Evolutionary conservation across 306 rosid species (phyloP), one percentile per base, ranked within the genome.

Genomic region (Neltuma alba): DNA sequence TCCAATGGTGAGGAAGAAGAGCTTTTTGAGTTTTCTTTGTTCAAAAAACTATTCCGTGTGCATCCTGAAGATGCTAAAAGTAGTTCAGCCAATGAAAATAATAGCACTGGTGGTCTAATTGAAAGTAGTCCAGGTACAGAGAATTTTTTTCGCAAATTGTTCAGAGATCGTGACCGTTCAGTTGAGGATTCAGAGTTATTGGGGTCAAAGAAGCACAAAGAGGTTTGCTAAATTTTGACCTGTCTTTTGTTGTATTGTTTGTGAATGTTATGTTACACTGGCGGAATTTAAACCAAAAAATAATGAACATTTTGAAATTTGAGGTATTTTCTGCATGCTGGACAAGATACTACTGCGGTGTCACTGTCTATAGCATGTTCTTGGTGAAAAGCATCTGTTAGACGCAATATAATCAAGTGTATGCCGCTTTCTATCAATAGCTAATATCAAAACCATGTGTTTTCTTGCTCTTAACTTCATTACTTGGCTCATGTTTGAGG

Each of bases 71-170:
- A 92, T 70, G 87, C 84, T 63, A 91, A 94, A 87, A 78, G 78
- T 79, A 82, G 75, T 75, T 85, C 76, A 45, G 70, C 87, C 77
- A 89, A 75, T 89, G 98, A 89, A 79, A 88, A 28, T 71, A 87
- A 18, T 71, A 87, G 73, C 28, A 44, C 75, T 9, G 79, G 92
- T 74, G 84, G 85, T 70, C 72, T 84, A 81, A 65, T 79, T 81
- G 97, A 93, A 86, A 90, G 93, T 85, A 95, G 98, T 84, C 97
- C 96, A 33, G 97, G 96, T 40, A 88, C 98, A 18, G 98, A 93
- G 84, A 89, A 74, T 16, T 93, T 93, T 82, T 95, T 95, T 48
- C 97, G 98, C 79, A 95, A 95, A 84, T 84, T 93, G 85, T 93
- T 95, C 73, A 87, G 88, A 80, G 98, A 95, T 54, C 94, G 92